Evolutionary conservation across 495 filamentous ascomycete species (phyloP).

Genomic region (Penicillium lagena): DNA sequence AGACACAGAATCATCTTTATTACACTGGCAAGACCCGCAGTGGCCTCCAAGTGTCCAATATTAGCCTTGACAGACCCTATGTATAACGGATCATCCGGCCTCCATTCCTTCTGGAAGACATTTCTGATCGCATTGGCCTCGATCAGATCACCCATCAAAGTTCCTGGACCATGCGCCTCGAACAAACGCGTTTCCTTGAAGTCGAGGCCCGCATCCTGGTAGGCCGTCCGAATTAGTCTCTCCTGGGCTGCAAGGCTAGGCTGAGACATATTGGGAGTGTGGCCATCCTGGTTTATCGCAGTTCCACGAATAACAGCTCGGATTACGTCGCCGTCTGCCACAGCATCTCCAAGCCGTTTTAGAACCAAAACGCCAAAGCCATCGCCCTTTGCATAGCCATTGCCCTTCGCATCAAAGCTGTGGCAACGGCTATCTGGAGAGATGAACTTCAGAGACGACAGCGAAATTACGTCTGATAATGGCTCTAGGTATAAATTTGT

Average conservation of each 20-base stretch:
- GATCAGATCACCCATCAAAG: constrained; percentile 52
- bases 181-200: constrained; percentile 14
- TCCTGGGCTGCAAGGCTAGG: constrained; percentile 53
- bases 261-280: constrained; percentile 25
- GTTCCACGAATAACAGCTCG: constrained; percentile 36
- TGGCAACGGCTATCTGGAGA: constrained; percentile 25
- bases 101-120: constrained; percentile 7
- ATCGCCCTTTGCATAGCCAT: constrained; percentile 29
- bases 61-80: constrained; percentile 35
- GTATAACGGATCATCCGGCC: constrained; percentile 1
- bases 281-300: constrained; percentile 37
- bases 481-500: neutral
- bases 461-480: constrained; percentile 24
- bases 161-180: constrained; percentile 48
- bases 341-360: constrained; percentile 30
- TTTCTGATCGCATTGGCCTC: constrained; percentile 48
- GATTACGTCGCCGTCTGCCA: constrained; percentile 31
- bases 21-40: constrained; percentile 25
- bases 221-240: constrained; percentile 45
- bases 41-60: constrained; percentile 29
- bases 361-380: constrained; percentile 27
- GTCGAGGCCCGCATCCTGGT: constrained; percentile 38
- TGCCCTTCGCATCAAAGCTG: constrained; percentile 26
- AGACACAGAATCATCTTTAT: constrained; percentile 27
- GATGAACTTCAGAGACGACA: constrained; percentile 12